A percentile compares a stretch with the other conserved stretches of the same genome.
phyloP scores from a whole-genome alignment of 1,284 basidiomycete species.

The Microbotryum saponariae region DNA sequence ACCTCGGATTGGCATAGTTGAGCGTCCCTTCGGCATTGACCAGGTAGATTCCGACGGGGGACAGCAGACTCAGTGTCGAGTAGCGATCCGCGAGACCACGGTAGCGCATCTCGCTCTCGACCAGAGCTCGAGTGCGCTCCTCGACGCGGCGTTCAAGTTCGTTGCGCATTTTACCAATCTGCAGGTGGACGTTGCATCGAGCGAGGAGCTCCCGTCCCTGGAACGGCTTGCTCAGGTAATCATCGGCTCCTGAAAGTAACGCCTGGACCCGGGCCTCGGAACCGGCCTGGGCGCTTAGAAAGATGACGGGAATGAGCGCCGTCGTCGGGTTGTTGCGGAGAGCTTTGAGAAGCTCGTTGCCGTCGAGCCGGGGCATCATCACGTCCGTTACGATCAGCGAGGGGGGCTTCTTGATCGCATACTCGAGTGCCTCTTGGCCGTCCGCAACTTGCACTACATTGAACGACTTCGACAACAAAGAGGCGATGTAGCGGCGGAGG shows the following conservation, averaged over 20 bases:
- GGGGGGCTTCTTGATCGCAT: neutral
- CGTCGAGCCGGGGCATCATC: conserved; percentile 10
- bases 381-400: neutral
- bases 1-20: conserved; percentile 5
- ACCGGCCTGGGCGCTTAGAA: conserved; percentile 3
- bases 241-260: conserved; percentile 3
- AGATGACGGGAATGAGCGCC: conserved; percentile 3
- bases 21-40: conserved; percentile 2
- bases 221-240: conserved; percentile 9
- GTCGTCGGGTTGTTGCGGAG: conserved; percentile 1
- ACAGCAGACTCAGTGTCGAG: conserved; percentile 1
- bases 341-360: neutral
- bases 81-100: conserved; percentile 13
- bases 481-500: neutral
- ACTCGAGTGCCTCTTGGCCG: neutral
- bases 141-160: conserved; percentile 7
- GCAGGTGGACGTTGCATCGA: conserved; percentile 4
- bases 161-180: conserved; percentile 6
- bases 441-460: neutral
- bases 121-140: conserved; percentile 6
- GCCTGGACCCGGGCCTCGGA: conserved; percentile 6
- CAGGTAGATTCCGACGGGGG: conserved; percentile 11
- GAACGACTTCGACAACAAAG: neutral
- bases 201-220: conserved; percentile 6
- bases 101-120: conserved; percentile 7